phyloP scores from a whole-genome alignment of 208 protist genomes.

The Angomonas desouzai region DNA sequence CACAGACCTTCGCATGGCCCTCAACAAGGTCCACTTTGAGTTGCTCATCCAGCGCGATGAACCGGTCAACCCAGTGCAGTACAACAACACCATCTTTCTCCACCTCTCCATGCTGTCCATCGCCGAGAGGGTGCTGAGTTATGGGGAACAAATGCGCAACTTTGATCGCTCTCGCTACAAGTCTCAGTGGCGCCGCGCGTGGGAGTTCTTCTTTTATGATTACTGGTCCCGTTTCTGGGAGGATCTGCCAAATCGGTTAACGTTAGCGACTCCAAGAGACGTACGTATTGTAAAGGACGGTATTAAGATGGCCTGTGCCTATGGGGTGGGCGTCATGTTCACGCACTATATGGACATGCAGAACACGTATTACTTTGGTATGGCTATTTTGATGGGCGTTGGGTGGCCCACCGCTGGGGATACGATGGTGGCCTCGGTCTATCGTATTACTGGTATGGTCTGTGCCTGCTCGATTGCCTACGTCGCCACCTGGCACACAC shows the following conservation, averaged over 20 bases:
- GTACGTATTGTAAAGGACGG: slow-evolving; percentile 73
- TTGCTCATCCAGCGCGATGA: slow-evolving; percentile 18
- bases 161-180: slow-evolving; percentile 58
- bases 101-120: slow-evolving; percentile 46
- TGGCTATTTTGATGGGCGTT: slow-evolving; percentile 69
- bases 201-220: slow-evolving; percentile 69
- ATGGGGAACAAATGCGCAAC: slow-evolving; percentile 39
- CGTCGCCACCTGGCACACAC: slow-evolving; percentile 29
- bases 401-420: slow-evolving; percentile 53
- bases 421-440: slow-evolving; percentile 44
- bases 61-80: slow-evolving; percentile 28
- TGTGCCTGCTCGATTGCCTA: slow-evolving; percentile 46
- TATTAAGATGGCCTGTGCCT: slow-evolving; percentile 50
- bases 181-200: slow-evolving; percentile 24
- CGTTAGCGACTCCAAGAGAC: slow-evolving; percentile 54
- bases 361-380: slow-evolving; percentile 68
- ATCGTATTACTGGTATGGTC: slow-evolving; percentile 58
- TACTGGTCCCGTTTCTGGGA: slow-evolving; percentile 56
- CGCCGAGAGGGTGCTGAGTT: slow-evolving; percentile 36
- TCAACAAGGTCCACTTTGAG: slow-evolving; percentile 53
- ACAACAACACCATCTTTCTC: slow-evolving; percentile 37
- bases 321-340: slow-evolving; percentile 39
- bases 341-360: slow-evolving; percentile 46
- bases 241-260: slow-evolving; percentile 59
- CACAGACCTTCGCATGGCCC: slow-evolving; percentile 30